Base-by-base conservation (phyloP, 1,139 yeast genomes). In the Pichia sp. region DNA sequence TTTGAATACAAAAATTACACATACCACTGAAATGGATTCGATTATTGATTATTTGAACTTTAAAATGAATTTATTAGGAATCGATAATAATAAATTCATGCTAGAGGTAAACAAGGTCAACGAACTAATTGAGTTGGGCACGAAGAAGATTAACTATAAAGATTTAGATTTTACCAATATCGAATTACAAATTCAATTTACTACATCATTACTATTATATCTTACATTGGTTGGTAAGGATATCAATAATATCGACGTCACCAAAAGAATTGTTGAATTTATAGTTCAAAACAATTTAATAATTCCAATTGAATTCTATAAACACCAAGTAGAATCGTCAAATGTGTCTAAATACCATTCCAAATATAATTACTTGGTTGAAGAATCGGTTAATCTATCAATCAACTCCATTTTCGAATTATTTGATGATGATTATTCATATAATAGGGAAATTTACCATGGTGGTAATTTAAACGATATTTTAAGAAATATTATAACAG, bases 341-440 rank as follows among this genome's bases (percentile, higher is more conserved):
- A 32, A 32, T 32, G 36, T 52, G 25, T 52, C 55, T 4, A 50
- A 53, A 46, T 49, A 44, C 22, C 60, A 57, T 51, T 53, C 59
- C 23, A 59, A 57, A 37, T 56, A 54, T 46, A 54, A 56, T 6
- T 57, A 54, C 35, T 32, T 57, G 11, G 45, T 63, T 22, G 67
- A 65, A 49, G 51, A 48, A 37, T 51, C 82, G 8, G 70, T 80
- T 7, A 66, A 81, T 46, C 92, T 85, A 50, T 68, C 82, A 23
- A 65, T 86, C 30, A 82, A 87, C 58, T 69, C 77, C 9, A 59
- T 89, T 11, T 88, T 80, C 64, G 96, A 88, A 53, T 71, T 89
- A 8, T 92, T 85, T 65, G 87, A 85, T n/a, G 97, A 92, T 66
- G 72, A 69, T 30, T 84, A 71, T 58, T 73, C 71, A 16, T 90